Evolutionary conservation across 192 early-diverging fungal species (phyloP).

Genomic region (Mortierella antarctica): DNA sequence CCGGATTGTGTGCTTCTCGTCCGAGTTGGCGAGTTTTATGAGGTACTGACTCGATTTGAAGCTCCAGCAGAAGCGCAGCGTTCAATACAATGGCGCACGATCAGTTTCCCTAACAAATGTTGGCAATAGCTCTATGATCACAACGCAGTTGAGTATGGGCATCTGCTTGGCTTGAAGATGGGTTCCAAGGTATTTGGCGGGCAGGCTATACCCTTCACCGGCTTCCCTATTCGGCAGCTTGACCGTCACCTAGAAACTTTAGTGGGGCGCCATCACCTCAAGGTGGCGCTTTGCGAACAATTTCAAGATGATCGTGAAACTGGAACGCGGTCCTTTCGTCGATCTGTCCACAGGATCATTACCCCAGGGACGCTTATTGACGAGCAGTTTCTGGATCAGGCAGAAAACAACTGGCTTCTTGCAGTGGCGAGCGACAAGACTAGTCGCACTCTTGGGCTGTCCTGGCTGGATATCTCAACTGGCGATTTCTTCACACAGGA

Average conservation of each 20-base stretch:
- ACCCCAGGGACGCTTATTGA: conserved; percentile 91
- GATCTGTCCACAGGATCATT: conserved; percentile 82
- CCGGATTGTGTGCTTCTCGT: conserved; percentile 76
- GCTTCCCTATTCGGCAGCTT: conserved; percentile 73
- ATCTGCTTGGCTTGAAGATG: conserved; percentile 75
- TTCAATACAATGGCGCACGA: neutral
- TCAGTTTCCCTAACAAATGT: neutral
- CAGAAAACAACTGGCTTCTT: conserved; percentile 82
- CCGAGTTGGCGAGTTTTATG: conserved; percentile 86
- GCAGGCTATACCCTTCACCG: conserved; percentile 69
- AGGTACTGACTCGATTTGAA: conserved; percentile 51
- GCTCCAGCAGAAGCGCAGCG: too few species aligned
- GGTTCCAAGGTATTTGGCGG: conserved; percentile 71
- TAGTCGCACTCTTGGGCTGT: conserved; percentile 65
- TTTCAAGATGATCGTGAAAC: conserved; percentile 49
- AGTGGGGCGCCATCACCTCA: conserved; percentile 65
- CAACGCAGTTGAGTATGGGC: conserved; percentile 74
- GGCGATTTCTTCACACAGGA: conserved; percentile 86
- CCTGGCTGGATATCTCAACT: conserved; percentile 93
- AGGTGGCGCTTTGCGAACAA: conserved; percentile 81
- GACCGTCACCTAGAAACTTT: conserved; percentile 75
- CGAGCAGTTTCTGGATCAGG: conserved; percentile 70
- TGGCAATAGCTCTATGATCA: conserved; percentile 72
- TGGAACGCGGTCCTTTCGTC: conserved; percentile 62
- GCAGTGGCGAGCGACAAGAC: conserved; percentile 59